Percentiles rank a stretch among this genome's conserved stretches.
These are phyloP conservation scores for Hanseniaspora uvarum DNA, from an alignment of 1,139 yeast species.

Conservation along the genomic window DNA sequence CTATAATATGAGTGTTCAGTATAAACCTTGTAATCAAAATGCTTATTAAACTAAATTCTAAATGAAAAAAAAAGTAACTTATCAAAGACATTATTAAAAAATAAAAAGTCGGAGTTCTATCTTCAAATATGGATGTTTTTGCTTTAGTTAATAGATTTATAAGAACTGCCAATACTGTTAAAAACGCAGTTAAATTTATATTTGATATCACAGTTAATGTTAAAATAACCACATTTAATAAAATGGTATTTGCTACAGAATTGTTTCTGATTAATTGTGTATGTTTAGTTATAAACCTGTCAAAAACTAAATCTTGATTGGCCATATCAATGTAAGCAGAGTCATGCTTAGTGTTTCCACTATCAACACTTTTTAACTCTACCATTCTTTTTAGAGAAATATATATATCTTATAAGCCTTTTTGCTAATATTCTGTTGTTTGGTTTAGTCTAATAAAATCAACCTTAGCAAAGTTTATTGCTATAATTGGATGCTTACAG, in stretches of 20 bases:
- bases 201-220: neutral
- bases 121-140: neutral
- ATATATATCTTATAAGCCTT: neutral
- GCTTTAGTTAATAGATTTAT: neutral
- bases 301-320: neutral
- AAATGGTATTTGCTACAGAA: neutral
- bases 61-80: neutral
- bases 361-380: neutral
- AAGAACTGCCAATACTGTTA: neutral
- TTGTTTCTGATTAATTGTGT: neutral
- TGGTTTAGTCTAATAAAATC: neutral
- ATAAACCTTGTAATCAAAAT: neutral
- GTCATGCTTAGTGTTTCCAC: neutral
- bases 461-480: no score
- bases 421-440: no score
- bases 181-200: neutral
- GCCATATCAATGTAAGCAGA: constrained; percentile 1
- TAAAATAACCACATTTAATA: neutral
- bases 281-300: neutral
- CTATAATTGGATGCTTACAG: neutral
- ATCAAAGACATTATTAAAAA: neutral
- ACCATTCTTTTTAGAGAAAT: constrained; percentile 37
- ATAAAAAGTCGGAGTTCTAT: neutral
- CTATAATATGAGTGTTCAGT: neutral
- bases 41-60: constrained; percentile 6